Base-by-base conservation (phyloP, 163 green algal genomes). In the Scenedesmus sp. region DNA sequence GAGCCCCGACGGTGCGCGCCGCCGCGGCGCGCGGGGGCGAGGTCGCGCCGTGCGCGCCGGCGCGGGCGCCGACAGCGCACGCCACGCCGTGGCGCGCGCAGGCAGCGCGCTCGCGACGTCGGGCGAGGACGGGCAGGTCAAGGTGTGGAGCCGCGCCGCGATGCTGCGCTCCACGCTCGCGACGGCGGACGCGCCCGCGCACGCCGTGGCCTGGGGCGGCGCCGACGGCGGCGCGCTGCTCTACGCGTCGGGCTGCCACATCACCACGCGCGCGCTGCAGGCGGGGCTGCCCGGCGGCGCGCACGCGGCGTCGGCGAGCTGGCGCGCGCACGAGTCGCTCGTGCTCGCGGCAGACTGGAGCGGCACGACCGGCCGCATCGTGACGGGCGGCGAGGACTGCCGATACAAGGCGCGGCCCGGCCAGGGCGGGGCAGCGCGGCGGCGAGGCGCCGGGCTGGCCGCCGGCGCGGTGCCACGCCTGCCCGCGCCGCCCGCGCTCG, bases 41-140 rank as follows among this genome's bases (percentile, higher is more conserved):
- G 24, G 24, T 81, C 29, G 5, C 17, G 29, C 6, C 20, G 9
- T 44, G 6, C n/a, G 26, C 24, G 2, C 11, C 20, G 20, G 10
- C 29, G 28, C 6, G 10, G 18, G 18, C 9, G 10, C 60, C n/a
- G 17, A n/a, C n/a, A 4, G 13, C 29, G 36, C 4, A 20, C 22
- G 26, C 17, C 18, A 57, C 10, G 39, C 63, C 39, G 36, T 64
- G 58, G 29, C 34, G 63, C 44, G 31, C 50, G 54, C 87, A 92
- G 91, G 92, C 33, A 93, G 84, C n/a, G 90, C 91, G 2, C 67
- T 96, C 11, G 87, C 87, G 4, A 94, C 92, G 4, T 84, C 77
- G 33, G 92, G 92, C n/a, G 91, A 96, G 83, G 92, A 96, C 66
- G 92, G 92, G 0, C 64, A 76, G 24, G 87, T 96, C 2, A 96